phyloP scores from a whole-genome alignment of 176 grass and related monocot species.

The Microstegium vimineum region DNA sequence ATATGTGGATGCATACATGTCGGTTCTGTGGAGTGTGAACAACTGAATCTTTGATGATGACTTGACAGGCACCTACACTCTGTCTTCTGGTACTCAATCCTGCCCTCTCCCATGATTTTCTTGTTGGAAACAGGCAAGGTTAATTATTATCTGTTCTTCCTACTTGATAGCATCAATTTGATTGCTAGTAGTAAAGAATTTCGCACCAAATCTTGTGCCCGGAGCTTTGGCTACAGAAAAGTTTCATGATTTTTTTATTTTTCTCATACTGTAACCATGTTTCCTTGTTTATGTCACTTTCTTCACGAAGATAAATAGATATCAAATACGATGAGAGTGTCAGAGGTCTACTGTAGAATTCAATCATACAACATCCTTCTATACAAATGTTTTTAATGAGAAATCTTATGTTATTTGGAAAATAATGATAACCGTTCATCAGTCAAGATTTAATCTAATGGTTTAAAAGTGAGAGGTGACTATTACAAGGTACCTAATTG shows the following conservation, averaged over 20 bases:
- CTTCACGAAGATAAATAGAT: no score
- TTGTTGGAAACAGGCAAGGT: not conserved
- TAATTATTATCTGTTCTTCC: not conserved
- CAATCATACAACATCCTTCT: no score
- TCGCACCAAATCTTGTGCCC: not conserved
- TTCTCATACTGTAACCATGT: not conserved
- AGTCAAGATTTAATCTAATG: no score
- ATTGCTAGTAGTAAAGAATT: not conserved
- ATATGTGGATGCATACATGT: conserved; percentile 11
- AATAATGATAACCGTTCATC: no score
- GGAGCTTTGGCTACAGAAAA: not conserved
- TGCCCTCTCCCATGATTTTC: not conserved
- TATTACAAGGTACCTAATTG: no score
- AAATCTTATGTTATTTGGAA: no score
- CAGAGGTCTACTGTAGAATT: no score
- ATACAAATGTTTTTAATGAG: no score
- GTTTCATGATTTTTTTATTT: no score
- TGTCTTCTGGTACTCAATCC: not conserved
- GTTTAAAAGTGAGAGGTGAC: no score
- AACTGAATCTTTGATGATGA: not conserved
- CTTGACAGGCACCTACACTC: not conserved
- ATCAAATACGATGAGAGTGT: no score
- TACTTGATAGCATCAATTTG: not conserved
- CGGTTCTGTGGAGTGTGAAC: not conserved
- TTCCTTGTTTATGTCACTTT: not conserved